Evolutionary conservation across 805 yeast genomes (phyloP).

Genomic region (Blastobotrys muscicola): DNA sequence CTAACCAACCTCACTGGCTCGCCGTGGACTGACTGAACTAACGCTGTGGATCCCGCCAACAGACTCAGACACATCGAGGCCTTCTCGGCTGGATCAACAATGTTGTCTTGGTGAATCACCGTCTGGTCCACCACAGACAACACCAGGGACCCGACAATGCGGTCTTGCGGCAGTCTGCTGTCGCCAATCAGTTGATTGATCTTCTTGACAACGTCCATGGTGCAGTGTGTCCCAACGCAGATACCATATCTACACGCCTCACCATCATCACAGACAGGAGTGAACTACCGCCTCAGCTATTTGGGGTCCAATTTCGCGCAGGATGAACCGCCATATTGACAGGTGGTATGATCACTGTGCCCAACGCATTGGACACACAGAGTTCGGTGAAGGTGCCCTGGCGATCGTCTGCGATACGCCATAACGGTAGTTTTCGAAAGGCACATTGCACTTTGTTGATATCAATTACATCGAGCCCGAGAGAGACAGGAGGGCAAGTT

Average conservation of each 20-base stretch:
- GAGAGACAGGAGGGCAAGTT: too few species aligned
- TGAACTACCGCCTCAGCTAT: neutral
- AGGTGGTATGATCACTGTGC: too few species aligned
- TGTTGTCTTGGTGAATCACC: neutral
- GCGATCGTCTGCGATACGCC: too few species aligned
- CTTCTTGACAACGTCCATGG: neutral
- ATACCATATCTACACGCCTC: neutral
- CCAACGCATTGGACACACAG: too few species aligned
- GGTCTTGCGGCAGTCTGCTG: conserved; percentile 1
- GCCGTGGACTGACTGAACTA: neutral
- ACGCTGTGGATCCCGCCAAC: conserved; percentile 2
- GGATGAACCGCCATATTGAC: too few species aligned
- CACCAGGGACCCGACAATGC: conserved; percentile 1
- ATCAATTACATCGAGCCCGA: too few species aligned
- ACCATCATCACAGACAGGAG: neutral
- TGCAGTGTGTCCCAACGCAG: neutral
- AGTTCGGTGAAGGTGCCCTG: too few species aligned
- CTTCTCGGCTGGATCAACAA: neutral
- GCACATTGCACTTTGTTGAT: too few species aligned
- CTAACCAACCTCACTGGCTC: conserved; percentile 2
- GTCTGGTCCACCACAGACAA: conserved; percentile 2
- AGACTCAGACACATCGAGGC: neutral
- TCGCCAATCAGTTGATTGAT: conserved; percentile 1
- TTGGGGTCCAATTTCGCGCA: too few species aligned
- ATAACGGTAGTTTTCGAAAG: too few species aligned